phyloP scores from a whole-genome alignment of 108 stramenopile genomes.

The Nitzschia sp. region DNA sequence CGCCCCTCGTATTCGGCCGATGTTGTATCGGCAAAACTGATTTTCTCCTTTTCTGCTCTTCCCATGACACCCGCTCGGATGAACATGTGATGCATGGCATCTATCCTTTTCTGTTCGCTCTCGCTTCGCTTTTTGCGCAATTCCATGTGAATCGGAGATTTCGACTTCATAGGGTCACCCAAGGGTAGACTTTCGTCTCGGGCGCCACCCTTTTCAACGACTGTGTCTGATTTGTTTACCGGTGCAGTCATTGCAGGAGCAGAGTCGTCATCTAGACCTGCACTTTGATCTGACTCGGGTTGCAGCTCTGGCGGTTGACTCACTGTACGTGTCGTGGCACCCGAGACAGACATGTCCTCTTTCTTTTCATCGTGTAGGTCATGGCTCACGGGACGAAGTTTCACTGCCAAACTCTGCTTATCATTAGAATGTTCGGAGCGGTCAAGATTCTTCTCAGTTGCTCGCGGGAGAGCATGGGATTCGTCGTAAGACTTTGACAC shows the following conservation, averaged over 20 bases:
- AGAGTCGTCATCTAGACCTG: too few relatives aligned
- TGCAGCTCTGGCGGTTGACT: background rate
- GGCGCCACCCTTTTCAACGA: too few relatives aligned
- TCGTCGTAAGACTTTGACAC: too few relatives aligned
- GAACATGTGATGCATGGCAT: slow-evolving; percentile 15
- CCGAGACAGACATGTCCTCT: slow-evolving; percentile 4
- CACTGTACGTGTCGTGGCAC: background rate
- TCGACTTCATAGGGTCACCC: background rate
- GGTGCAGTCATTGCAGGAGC: too few relatives aligned
- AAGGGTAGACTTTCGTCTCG: too few relatives aligned
- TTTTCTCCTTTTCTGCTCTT: background rate
- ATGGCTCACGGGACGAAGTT: slow-evolving; percentile 2
- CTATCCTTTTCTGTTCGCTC: slow-evolving; percentile 4
- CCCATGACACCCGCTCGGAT: slow-evolving; percentile 1
- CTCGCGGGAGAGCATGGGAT: too few relatives aligned
- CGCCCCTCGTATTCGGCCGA: slow-evolving; percentile 1
- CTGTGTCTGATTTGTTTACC: too few relatives aligned
- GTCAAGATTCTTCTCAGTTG: too few relatives aligned
- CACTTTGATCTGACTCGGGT: too few relatives aligned
- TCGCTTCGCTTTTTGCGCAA: slow-evolving; percentile 7
- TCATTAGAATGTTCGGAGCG: too few relatives aligned
- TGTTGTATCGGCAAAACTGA: slow-evolving; percentile 2
- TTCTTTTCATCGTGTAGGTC: slow-evolving; percentile 15
- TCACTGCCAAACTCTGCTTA: too few relatives aligned
- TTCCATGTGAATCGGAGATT: slow-evolving; percentile 9